These are phyloP conservation scores for Brassica rapa DNA, from an alignment of 345 rosid species.

Conservation along the genomic window DNA sequence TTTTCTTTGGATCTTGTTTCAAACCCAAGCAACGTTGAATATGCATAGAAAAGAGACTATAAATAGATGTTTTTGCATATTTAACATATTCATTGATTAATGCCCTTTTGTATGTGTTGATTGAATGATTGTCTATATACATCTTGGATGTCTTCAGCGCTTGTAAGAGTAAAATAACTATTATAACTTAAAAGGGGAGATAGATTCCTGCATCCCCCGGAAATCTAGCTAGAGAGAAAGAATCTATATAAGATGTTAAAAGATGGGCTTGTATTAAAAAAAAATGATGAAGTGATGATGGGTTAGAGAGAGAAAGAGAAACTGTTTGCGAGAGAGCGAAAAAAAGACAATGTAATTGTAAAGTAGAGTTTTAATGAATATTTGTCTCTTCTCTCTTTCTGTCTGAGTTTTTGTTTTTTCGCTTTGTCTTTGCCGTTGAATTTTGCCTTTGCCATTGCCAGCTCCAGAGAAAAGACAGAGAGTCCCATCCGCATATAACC, in stretches of 20 bases:
- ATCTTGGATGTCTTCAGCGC: neutral
- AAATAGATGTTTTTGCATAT: neutral
- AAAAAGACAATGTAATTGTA: conserved; percentile 14
- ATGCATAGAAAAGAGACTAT: neutral
- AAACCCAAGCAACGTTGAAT: conserved; percentile 10
- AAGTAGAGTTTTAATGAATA: conserved; percentile 45
- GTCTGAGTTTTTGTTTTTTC: conserved; percentile 30
- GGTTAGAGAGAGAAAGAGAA: conserved; percentile 44
- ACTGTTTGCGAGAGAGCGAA: conserved; percentile 1
- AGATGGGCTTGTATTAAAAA: conserved; percentile 21
- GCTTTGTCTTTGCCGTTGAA: conserved; percentile 46
- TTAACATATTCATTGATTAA: neutral
- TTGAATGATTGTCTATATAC: neutral
- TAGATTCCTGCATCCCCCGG: conserved; percentile 45
- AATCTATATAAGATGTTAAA: conserved; percentile 30
- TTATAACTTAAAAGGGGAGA: neutral
- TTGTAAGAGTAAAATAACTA: neutral
- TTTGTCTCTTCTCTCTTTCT: conserved; percentile 45
- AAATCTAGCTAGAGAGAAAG: conserved; percentile 51
- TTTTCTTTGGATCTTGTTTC: conserved; percentile 13
- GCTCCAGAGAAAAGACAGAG: conserved; percentile 99
- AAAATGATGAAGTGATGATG: conserved; percentile 70
- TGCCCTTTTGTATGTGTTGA: neutral
- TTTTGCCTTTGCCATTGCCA: conserved; percentile 46
- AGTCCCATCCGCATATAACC: conserved; percentile 99